These are phyloP conservation scores for Pichia sp. DNA, from an alignment of 1,139 yeast genomes.

Conservation along the genomic window DNA sequence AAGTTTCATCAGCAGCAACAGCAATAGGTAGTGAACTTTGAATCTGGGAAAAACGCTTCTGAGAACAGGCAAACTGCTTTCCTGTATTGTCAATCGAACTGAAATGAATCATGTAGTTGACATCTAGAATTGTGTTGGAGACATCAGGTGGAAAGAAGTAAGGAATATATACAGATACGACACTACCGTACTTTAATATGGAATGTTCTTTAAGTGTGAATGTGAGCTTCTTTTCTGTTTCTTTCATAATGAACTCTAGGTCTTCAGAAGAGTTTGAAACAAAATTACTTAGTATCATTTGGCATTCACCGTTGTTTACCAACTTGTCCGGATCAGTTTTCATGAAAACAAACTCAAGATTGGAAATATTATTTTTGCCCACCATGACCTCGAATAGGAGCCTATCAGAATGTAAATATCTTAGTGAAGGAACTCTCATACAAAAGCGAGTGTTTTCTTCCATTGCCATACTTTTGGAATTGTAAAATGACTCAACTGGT, in stretches of 20 bases:
- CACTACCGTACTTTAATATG: conserved; percentile 6
- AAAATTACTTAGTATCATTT: conserved; percentile 8
- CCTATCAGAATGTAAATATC: conserved; percentile 28
- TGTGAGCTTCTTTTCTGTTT: conserved; percentile 17
- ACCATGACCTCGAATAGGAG: conserved; percentile 21
- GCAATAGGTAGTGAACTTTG: conserved; percentile 56
- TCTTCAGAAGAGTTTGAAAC: background rate
- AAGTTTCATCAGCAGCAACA: conserved; percentile 75
- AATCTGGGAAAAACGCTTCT: conserved; percentile 29
- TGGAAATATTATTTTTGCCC: conserved; percentile 22
- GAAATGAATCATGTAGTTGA: conserved; percentile 17
- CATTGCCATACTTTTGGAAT: conserved; percentile 5
- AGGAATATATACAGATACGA: conserved; percentile 24
- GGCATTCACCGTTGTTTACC: conserved; percentile 21
- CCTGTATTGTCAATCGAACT: conserved; percentile 5
- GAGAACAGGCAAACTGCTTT: conserved; percentile 12
- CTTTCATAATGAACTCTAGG: conserved; percentile 21
- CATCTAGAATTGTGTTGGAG: conserved; percentile 25
- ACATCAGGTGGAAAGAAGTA: conserved; percentile 34
- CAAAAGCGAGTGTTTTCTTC: conserved; percentile 22
- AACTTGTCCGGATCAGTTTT: conserved; percentile 30
- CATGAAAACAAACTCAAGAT: conserved; percentile 21
- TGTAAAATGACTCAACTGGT: conserved; percentile 20
- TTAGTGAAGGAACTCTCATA: conserved; percentile 23
- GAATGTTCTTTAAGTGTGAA: conserved; percentile 16